Evolutionary conservation across 352 stramenopile species (phyloP).

Genomic region (Paralagenidium karlingii): DNA sequence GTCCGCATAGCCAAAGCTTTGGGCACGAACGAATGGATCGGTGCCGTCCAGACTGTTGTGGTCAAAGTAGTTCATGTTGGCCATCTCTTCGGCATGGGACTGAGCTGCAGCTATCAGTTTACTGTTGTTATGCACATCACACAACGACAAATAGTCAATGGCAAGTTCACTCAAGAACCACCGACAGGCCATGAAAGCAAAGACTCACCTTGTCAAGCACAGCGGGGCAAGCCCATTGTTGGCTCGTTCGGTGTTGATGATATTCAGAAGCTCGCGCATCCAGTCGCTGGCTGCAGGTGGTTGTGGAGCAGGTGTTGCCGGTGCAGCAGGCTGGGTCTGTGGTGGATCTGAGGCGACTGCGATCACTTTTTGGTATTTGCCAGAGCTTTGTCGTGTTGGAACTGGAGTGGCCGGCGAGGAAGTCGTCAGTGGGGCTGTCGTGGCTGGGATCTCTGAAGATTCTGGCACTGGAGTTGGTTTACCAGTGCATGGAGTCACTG

Average conservation of each 20-base stretch:
- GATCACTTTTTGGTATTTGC: conserved; percentile 14
- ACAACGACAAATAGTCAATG: neutral
- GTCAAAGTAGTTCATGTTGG: neutral
- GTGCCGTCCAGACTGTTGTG: conserved; percentile 1
- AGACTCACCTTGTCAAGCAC: conserved; percentile 2
- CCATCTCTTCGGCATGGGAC: conserved; percentile 4
- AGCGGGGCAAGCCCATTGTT: neutral
- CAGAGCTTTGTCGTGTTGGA: conserved; percentile 8
- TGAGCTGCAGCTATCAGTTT: conserved; percentile 3
- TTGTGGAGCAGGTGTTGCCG: conserved; percentile 7
- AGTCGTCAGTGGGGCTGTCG: conserved; percentile 14
- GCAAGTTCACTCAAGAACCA: too few relatives aligned
- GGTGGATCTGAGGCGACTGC: conserved; percentile 10
- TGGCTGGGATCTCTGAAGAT: neutral
- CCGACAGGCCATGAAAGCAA: too few relatives aligned
- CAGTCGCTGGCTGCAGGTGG: conserved; percentile 4
- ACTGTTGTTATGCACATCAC: neutral
- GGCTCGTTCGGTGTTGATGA: conserved; percentile 3
- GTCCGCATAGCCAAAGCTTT: too few relatives aligned
- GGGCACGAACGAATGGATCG: too few relatives aligned
- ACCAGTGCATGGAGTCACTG: too few relatives aligned
- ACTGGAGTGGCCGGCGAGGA: conserved; percentile 7
- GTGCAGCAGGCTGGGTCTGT: conserved; percentile 5
- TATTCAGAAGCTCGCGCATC: neutral
- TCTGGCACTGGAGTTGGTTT: conserved; percentile 3